phyloP scores from a whole-genome alignment of 2,329 filamentous ascomycete genomes.

The Epichloe coenophiala region DNA sequence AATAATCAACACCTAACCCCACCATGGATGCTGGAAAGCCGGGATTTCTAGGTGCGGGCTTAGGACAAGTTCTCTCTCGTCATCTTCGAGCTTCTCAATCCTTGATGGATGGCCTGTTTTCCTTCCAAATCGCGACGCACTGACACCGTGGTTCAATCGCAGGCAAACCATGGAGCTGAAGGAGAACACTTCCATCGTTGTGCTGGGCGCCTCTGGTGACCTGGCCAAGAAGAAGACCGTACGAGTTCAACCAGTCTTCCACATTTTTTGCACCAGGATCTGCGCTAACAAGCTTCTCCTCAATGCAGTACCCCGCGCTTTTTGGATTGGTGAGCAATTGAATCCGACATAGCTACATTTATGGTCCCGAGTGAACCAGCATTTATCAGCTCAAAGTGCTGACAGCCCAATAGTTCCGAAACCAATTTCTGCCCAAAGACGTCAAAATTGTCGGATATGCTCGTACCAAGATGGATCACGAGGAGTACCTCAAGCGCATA shows the following conservation, averaged over 20 bases:
- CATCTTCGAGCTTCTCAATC: neutral
- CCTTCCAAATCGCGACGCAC: neutral
- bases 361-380: neutral
- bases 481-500: conserved; percentile 87
- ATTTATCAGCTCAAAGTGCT: neutral
- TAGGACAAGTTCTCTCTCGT: neutral
- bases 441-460: conserved; percentile 98
- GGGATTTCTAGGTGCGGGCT: conserved; percentile 3
- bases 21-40: conserved; percentile 6
- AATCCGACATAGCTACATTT: neutral
- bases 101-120: neutral
- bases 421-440: conserved; percentile 95
- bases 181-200: conserved; percentile 93
- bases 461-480: conserved; percentile 97
- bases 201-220: conserved; percentile 93
- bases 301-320: conserved; percentile 72
- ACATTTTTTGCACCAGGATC: neutral
- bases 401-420: conserved; percentile 62
- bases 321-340: conserved; percentile 73
- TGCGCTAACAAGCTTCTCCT: conserved; percentile 12
- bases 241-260: conserved; percentile 19
- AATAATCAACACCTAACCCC: neutral
- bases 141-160: conserved; percentile 4
- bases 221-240: conserved; percentile 99
- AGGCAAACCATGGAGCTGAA: conserved; percentile 83